These are phyloP conservation scores for Circinella umbellata DNA, from an alignment of 371 early-diverging fungal species.

Conservation along the genomic window DNA sequence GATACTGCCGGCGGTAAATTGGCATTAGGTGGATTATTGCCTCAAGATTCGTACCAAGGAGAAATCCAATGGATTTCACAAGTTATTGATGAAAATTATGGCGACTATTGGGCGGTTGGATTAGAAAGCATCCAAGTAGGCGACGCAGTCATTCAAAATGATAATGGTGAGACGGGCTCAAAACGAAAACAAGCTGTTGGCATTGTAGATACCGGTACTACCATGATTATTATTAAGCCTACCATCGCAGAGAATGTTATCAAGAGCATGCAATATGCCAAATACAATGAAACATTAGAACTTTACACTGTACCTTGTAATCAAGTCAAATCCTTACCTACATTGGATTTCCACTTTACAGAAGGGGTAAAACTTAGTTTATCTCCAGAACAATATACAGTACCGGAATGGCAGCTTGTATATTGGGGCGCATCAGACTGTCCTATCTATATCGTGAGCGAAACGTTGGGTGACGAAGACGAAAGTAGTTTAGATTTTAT, in stretches of 20 bases:
- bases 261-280: neutral
- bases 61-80: constrained; percentile 13
- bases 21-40: constrained; percentile 39
- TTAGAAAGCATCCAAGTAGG: constrained; percentile 33
- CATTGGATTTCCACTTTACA: constrained; percentile 8
- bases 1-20: constrained; percentile 39
- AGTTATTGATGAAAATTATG: neutral
- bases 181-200: constrained; percentile 9
- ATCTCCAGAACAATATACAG: constrained; percentile 22
- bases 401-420: constrained; percentile 18
- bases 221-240: constrained; percentile 31
- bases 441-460: constrained; percentile 15
- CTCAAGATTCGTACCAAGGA: constrained; percentile 18
- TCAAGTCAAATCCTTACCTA: constrained; percentile 2
- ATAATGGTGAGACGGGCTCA: neutral
- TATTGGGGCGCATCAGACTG: constrained; percentile 18
- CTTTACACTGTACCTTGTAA: constrained; percentile 19
- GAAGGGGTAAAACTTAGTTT: constrained; percentile 6
- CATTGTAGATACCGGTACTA: constrained; percentile 49
- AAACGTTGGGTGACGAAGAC: constrained; percentile 5
- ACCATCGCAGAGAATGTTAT: neutral
- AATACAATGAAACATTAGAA: constrained; percentile 7
- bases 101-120: constrained; percentile 46
- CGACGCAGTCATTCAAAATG: neutral
- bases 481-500: constrained; percentile 18